Conservation (phyloP, 1,284 basidiomycete genomes). For the Laetiporus sulphureus region DNA sequence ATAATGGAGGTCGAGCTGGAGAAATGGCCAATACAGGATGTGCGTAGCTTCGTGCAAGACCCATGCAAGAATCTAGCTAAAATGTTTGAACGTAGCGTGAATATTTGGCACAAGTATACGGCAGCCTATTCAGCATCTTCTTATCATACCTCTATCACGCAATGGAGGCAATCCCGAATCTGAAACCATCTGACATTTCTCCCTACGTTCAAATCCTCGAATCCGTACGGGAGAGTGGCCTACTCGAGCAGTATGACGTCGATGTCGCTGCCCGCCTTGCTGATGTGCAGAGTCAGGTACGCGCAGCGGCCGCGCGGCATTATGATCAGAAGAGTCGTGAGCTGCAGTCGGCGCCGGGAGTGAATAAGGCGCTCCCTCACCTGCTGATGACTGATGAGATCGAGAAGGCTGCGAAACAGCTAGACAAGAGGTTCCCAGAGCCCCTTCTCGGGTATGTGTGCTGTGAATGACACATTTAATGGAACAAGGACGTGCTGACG, state of each 20-base stretch:
- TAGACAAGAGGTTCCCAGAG: slow-evolving; percentile 83
- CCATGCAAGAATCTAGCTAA: background rate
- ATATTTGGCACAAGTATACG: slow-evolving; percentile 59
- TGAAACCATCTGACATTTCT: slow-evolving; percentile 64
- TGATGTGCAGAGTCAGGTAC: slow-evolving; percentile 70
- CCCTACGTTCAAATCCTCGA: slow-evolving; percentile 64
- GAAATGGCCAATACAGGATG: slow-evolving; percentile 79
- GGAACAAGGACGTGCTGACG: background rate
- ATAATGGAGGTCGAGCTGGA: slow-evolving; percentile 66
- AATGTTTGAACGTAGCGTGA: slow-evolving; percentile 39
- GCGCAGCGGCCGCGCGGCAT: slow-evolving; percentile 59
- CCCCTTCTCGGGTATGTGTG: slow-evolving; percentile 69
- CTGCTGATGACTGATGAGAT: slow-evolving; percentile 84
- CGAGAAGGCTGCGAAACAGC: slow-evolving; percentile 76
- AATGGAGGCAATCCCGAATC: slow-evolving; percentile 66
- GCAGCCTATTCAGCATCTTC: slow-evolving; percentile 81
- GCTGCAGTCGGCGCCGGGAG: slow-evolving; percentile 58
- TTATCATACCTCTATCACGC: slow-evolving; percentile 81
- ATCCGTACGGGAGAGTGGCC: slow-evolving; percentile 62
- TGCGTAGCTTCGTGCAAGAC: slow-evolving; percentile 37
- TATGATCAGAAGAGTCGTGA: slow-evolving; percentile 70
- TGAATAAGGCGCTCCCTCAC: slow-evolving; percentile 75
- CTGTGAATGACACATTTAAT: background rate
- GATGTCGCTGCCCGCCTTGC: slow-evolving; percentile 56
- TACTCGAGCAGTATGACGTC: slow-evolving; percentile 61